These are phyloP conservation scores for Xeromyces bisporus DNA, from an alignment of 495 filamentous ascomycete genomes.

Conservation along the genomic window DNA sequence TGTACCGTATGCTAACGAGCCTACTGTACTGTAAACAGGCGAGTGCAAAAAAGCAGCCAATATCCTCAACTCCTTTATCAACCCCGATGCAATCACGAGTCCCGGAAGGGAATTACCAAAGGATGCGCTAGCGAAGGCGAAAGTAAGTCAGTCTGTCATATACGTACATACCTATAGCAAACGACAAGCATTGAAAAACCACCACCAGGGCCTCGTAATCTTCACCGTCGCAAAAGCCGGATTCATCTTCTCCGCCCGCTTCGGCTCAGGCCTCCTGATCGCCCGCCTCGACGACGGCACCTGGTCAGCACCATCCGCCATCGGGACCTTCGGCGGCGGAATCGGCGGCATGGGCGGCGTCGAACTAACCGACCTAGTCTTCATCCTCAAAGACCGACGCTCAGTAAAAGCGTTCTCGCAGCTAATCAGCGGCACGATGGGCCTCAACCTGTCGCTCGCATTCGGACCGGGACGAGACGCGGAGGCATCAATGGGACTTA, in stretches of 20 bases:
- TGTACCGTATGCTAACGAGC: no score
- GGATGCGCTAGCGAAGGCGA: constrained; percentile 79
- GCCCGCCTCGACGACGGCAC: constrained; percentile 79
- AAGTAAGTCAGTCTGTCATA: constrained; percentile 39
- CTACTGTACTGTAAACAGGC: no score
- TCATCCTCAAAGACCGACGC: constrained; percentile 84
- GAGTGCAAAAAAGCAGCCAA: constrained; percentile 86
- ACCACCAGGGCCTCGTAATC: constrained; percentile 67
- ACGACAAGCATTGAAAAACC: not conserved
- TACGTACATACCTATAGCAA: not conserved
- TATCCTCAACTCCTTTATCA: constrained; percentile 87
- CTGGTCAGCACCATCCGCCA: constrained; percentile 91
- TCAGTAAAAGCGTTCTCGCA: constrained; percentile 94
- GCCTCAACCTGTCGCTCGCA: constrained; percentile 91
- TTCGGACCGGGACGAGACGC: constrained; percentile 91
- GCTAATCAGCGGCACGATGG: constrained; percentile 72
- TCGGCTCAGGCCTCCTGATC: constrained; percentile 85
- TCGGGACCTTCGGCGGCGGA: constrained; percentile 76
- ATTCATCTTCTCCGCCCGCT: constrained; percentile 81
- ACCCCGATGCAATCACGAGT: constrained; percentile 72
- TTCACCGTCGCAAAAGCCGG: constrained; percentile 92
- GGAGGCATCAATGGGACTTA: constrained; percentile 88
- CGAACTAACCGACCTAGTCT: constrained; percentile 96
- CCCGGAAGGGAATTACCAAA: constrained; percentile 90
- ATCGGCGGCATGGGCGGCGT: constrained; percentile 95